Conservation (phyloP, 2,329 filamentous ascomycete genomes). For the Trichoderma sp. region DNA sequence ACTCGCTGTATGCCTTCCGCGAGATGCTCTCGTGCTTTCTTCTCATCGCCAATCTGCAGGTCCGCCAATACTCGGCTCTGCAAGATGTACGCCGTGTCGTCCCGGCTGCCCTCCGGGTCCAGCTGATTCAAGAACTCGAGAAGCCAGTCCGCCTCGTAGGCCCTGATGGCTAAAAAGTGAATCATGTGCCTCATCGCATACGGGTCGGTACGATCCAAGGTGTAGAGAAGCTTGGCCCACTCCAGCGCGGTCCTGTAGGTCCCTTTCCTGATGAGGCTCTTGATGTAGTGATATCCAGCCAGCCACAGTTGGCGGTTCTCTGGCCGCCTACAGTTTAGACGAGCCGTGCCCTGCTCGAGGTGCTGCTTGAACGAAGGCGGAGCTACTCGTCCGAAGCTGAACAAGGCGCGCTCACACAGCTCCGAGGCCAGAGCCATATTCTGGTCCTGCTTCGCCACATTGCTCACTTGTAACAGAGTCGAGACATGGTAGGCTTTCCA, state of each 20-base stretch:
- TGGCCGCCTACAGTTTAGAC: constrained; percentile 76
- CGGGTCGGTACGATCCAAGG: constrained; percentile 75
- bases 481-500: constrained; percentile 82
- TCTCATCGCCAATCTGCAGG: constrained; percentile 67
- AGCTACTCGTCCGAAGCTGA: constrained; percentile 87
- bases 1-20: constrained; percentile 68
- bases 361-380: constrained; percentile 79
- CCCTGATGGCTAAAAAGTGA: constrained; percentile 82
- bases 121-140: constrained; percentile 64
- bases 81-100: constrained; percentile 65
- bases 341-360: constrained; percentile 75
- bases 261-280: constrained; percentile 83
- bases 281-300: constrained; percentile 84
- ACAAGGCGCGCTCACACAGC: constrained; percentile 85
- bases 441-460: constrained; percentile 87
- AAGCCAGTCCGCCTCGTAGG: constrained; percentile 74
- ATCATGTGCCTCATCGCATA: constrained; percentile 81
- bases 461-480: constrained; percentile 88
- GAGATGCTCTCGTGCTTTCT: constrained; percentile 67
- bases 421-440: constrained; percentile 86
- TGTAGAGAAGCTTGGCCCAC: constrained; percentile 84
- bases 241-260: constrained; percentile 92
- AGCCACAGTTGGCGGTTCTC: constrained; percentile 95
- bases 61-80: constrained; percentile 79
- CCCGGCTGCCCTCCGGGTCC: constrained; percentile 42